Conservation (phyloP, 1,139 yeast genomes). For the Taphrina wiesneri region DNA sequence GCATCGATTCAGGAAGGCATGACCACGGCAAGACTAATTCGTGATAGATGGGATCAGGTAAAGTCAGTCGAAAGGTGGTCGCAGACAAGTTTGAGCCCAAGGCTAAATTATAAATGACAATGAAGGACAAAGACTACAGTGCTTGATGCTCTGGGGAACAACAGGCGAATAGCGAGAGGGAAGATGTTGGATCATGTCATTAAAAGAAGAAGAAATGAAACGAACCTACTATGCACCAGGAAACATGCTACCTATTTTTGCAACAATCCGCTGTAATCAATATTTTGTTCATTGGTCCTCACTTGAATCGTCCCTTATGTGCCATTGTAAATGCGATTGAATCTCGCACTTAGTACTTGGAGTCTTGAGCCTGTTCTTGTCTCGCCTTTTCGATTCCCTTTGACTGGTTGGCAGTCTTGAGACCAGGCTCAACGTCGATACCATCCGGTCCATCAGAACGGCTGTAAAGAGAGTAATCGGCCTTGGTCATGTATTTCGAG, state of each 20-base stretch:
- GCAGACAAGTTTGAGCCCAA: slow-evolving; percentile 47
- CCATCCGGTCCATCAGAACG: slow-evolving; percentile 32
- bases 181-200: not conserved
- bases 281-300: not conserved
- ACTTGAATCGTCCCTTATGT: not conserved
- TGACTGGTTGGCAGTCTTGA: slow-evolving; percentile 21
- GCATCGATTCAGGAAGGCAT: not conserved
- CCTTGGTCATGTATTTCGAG: slow-evolving; percentile 6
- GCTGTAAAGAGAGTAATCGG: slow-evolving; percentile 25
- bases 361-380: slow-evolving; percentile 7
- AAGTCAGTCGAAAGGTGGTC: slow-evolving; percentile 63
- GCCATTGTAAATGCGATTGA: too few relatives aligned
- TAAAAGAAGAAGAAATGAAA: not conserved
- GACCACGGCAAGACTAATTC: not conserved
- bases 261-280: not conserved
- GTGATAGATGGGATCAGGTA: slow-evolving; percentile 51
- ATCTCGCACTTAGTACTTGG: not conserved
- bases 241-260: not conserved
- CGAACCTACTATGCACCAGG: not conserved
- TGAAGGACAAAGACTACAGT: too few relatives aligned
- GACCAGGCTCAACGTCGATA: slow-evolving; percentile 20
- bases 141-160: not conserved
- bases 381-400: slow-evolving; percentile 4
- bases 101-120: slow-evolving; percentile 37
- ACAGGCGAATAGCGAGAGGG: too few relatives aligned